A percentile compares a stretch with the other conserved stretches of the same genome.
Conservation (phyloP, 129 eudicot species). For the Artemisia annua region DNA sequence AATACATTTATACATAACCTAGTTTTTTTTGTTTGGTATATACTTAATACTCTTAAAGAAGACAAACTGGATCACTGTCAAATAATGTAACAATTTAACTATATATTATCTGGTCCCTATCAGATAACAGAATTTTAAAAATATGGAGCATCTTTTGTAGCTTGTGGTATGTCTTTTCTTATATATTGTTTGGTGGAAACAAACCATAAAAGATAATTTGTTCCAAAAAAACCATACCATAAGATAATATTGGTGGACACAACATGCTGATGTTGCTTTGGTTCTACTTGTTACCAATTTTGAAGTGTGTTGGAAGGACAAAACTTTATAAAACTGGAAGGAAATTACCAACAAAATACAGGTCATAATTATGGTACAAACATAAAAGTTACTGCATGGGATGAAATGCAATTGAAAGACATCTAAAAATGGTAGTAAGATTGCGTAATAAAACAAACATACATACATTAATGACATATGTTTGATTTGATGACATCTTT, state of each 20-base stretch:
- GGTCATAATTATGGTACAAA: neutral
- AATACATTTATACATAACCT: neutral
- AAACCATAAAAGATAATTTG: neutral
- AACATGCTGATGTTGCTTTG: conserved; percentile 23
- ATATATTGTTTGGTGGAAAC: conserved; percentile 7
- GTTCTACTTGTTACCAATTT: conserved; percentile 4
- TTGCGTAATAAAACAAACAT: conserved; percentile 13
- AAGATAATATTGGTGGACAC: neutral
- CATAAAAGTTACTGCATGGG: conserved; percentile 17
- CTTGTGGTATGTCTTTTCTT: conserved; percentile 9
- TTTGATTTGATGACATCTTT: conserved; percentile 8
- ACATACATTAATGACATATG: conserved; percentile 1
- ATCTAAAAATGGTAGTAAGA: neutral
- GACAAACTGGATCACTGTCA: too few species aligned
- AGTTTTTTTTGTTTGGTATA: neutral
- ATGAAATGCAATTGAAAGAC: conserved; percentile 15
- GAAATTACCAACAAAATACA: conserved; percentile 1
- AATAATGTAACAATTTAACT: too few species aligned
- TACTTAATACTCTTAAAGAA: neutral
- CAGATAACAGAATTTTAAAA: neutral
- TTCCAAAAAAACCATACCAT: too few species aligned
- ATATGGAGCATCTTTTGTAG: conserved; percentile 16
- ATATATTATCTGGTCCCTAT: conserved; percentile 1
- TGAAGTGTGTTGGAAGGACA: too few species aligned
- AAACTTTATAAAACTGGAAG: neutral